phyloP scores from a whole-genome alignment of 2,329 filamentous ascomycete species.

The Penicillium sp. region DNA sequence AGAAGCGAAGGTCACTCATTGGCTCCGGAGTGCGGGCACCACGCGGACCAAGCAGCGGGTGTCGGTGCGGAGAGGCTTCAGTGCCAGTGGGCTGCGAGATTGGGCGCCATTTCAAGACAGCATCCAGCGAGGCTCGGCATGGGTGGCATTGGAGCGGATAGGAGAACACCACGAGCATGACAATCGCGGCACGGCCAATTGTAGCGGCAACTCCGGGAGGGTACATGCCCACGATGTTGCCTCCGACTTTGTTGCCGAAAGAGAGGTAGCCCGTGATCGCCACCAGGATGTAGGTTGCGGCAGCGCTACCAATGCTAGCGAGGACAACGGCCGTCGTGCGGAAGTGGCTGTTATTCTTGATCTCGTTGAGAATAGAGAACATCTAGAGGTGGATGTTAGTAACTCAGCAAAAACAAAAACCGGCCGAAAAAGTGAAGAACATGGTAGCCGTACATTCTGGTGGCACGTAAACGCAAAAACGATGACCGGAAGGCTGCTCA shows the following conservation, averaged over 20 bases:
- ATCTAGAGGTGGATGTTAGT: conserved; percentile 61
- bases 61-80: conserved; percentile 47
- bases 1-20: conserved; percentile 88
- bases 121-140: conserved; percentile 91
- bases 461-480: conserved; percentile 99
- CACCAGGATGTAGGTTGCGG: conserved; percentile 82
- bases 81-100: conserved; percentile 38
- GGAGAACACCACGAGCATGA: conserved; percentile 93
- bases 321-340: conserved; percentile 77
- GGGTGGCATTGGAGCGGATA: conserved; percentile 95
- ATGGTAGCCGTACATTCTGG: conserved; percentile 72
- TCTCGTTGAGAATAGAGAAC: conserved; percentile 98
- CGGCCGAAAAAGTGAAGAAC: not conserved
- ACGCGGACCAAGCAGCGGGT: conserved; percentile 44
- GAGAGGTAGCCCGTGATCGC: conserved; percentile 95
- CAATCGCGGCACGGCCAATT: conserved; percentile 91
- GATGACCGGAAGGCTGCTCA: conserved; percentile 89
- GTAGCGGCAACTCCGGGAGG: conserved; percentile 78
- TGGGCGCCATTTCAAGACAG: conserved; percentile 90
- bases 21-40: conserved; percentile 53
- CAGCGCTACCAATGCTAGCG: conserved; percentile 85
- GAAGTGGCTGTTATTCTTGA: conserved; percentile 77
- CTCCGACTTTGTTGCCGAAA: conserved; percentile 84
- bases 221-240: conserved; percentile 95
- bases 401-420: not conserved